Evolutionary conservation across 2,329 filamentous ascomycete species (phyloP), one percentile per base, ranked within the genome.

Genomic region (Ophiostoma sp.): DNA sequence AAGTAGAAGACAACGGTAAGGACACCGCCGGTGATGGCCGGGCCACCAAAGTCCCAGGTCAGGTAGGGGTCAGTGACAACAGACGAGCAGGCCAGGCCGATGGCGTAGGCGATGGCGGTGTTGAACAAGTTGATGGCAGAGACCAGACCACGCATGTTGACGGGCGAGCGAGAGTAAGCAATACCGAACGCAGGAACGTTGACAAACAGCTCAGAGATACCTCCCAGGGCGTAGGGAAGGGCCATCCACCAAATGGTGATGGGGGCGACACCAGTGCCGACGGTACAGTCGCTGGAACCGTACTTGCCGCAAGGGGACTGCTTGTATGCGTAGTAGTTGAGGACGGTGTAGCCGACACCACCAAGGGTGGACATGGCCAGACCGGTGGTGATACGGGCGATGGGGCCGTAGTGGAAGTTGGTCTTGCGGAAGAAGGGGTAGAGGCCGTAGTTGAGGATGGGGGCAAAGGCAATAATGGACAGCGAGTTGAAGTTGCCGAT

Each of bases 111-210:
- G 74, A 92, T 85, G 64, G 89, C 88, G 49, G 84, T 86, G 79
- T 85, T 89, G 79, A 92, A 89, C 66, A 91, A 83, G 65, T 85
- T 85, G 67, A 92, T 81, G 9, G 86, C 85, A 73, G 83, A 82
- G n/a, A 93, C 87, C 68, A 92, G 82, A 40, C 87, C 89, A 5
- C 89, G 84, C 89, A 93, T 93, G 78, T 91, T 92, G 75, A 83
- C 84, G 8, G 90, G 90, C 0, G 89, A 89, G 77, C 92, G 92
- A 74, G 88, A 89, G 78, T 80, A 85, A 1, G 83, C 82, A 69
- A 84, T 81, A 69, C 80, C 82, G 73, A 81, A 84, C 1, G 82
- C 82, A 0, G 81, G 80, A 2, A 83, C 81, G 74, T 82, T 82
- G 73, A 82, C 75, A 72, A 83, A 82, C 27, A 90, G 78, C 66